Evolutionary conservation across 805 yeast genomes (phyloP), one percentile per base, ranked within the genome.

Genomic region (Candida chauliodis): DNA sequence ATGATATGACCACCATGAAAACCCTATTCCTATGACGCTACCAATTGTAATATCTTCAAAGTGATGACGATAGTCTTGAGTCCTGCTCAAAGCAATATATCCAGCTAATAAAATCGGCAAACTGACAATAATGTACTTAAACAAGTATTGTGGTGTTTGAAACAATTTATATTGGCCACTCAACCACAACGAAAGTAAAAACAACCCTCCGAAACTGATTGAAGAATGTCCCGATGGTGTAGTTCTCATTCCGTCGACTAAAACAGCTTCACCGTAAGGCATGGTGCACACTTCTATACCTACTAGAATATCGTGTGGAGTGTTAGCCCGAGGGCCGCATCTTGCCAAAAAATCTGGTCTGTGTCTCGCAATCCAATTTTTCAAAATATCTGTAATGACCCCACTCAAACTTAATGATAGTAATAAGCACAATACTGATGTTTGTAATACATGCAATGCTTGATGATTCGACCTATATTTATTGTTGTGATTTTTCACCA

Each of bases 171-270:
- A 55, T 48, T 73, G 76, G n/a, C 75, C 76, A 25, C 54, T 53
- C 3, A 73, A 44, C 76, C 77, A 76, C 23, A 76, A 51, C 9
- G 74, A 46, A 36, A 77, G 58, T 53, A 58, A 77, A 7, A 63
- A 55, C 37, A 76, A 57, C 1, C 78, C 76, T 11, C 73, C 57
- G 50, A 77, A 78, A n/a, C 79, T 65, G 27, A 70, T 61, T 2
- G 78, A 65, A 8, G 77, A 61, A 47, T 77, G 83, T 17, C 83
- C 83, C 6, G 78, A 72, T 1, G 83, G 83, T 5, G 79, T 71
- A 19, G 76, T 66, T 43, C 76, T 65, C 66, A 74, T 68, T 2
- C 82, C 83, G 45, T 77, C 83, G 13, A 50, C 45, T 19, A 78
- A 53, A 2, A 49, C 30, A 7, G 38, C 37, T 13, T 31, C 14